A percentile compares a stretch with the other conserved stretches of the same genome.
These are phyloP conservation scores for Puccinia coronata DNA, from an alignment of 1,284 basidiomycete genomes.

Conservation along the genomic window DNA sequence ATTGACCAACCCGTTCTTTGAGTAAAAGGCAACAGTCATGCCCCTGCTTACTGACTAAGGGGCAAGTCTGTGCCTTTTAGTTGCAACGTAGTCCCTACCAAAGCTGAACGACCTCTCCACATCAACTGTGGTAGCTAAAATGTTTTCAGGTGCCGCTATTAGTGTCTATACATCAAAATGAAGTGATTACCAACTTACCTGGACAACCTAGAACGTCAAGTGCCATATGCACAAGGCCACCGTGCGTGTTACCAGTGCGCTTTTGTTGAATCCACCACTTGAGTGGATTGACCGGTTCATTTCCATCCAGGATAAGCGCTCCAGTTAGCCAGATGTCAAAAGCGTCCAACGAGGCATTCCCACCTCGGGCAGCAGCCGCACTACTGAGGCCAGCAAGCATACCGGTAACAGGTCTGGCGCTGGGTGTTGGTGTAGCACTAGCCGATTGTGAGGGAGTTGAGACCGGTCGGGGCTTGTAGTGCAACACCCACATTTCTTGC, in stretches of 20 bases:
- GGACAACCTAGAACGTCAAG: slow-evolving; percentile 6
- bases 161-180: too few species aligned
- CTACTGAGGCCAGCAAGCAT: slow-evolving; percentile 9
- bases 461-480: neutral
- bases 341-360: neutral
- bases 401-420: neutral
- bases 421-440: neutral
- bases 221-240: slow-evolving; percentile 4
- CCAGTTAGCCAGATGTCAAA: slow-evolving; percentile 2
- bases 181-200: neutral
- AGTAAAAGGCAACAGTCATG: too few species aligned
- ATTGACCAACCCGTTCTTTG: too few species aligned
- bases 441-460: neutral
- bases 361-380: slow-evolving; percentile 4
- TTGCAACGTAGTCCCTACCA: too few species aligned
- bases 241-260: neutral
- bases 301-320: neutral
- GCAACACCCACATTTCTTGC: neutral
- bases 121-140: too few species aligned
- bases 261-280: slow-evolving; percentile 22
- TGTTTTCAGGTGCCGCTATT: too few species aligned
- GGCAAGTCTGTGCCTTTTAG: too few species aligned
- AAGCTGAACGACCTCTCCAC: too few species aligned
- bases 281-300: neutral
- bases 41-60: too few species aligned